Evolutionary conservation across 2,329 filamentous ascomycete species (phyloP), one percentile per base, ranked within the genome.

Genomic region (Pseudogymnoascus sp.): DNA sequence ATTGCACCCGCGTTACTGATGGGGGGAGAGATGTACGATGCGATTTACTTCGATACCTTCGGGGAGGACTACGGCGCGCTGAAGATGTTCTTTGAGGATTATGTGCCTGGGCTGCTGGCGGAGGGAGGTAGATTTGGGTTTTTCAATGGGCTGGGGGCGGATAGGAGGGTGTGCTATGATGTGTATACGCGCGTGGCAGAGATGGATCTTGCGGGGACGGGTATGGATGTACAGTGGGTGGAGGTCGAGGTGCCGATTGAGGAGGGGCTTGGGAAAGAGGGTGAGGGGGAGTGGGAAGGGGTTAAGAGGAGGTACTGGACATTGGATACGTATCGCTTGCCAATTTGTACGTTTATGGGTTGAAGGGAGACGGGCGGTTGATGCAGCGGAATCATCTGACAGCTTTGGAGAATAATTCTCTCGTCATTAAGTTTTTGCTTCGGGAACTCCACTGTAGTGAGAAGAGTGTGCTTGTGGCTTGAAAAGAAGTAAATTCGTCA

Each of bases 1-100:
- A 75, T 94, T 0, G 76, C 92, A 13, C 87, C 86, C 0, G 75
- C 76, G 57, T 76, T 95, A 6, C 74, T 92, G 0, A 81, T 83
- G 61, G 75, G 83, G 38, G 88, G 87, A 8, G 80, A 87, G 67
- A 75, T 84, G 10, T 92, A 92, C 69, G 89, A 95, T 70, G 89
- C 87, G 26, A 90, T 99, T 66, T 99, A 97, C 76, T 97, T 96
- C 69, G 94, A 99, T 71, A 99, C 94, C 0, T 97, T 97, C 72
- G 94, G 91, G 5, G 94, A 99, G 74, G 89, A 94, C 64, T 99
- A 97, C 73, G 78, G 79, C 2, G 89, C 92, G 71, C 82, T 97
- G 26, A 86, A 87, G 52, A 79, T 85, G 62, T 96, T 97, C 76
- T 96, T 97, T 71, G 86, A 82, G 2, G 94, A 97, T 71, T 84